phyloP scores from a whole-genome alignment of 2,329 filamentous ascomycete species.

The Colletotrichum abscissum region DNA sequence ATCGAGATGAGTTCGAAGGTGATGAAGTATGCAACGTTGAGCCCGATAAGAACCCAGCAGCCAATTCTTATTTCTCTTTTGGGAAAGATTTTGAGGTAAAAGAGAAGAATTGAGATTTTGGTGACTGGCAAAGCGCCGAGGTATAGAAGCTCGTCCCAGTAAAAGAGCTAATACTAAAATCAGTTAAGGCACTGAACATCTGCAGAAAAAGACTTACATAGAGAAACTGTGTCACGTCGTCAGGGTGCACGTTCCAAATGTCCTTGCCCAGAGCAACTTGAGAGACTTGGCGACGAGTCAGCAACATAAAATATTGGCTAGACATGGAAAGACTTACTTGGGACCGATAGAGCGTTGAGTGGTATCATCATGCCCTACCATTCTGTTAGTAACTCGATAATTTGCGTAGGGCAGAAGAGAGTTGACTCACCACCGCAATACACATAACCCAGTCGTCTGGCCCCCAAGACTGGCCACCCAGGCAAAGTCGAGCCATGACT shows the following conservation, averaged over 20 bases:
- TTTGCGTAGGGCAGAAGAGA: neutral
- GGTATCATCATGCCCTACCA: constrained; percentile 26
- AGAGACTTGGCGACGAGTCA: constrained; percentile 42
- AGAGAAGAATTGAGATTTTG: constrained; percentile 46
- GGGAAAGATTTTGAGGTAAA: constrained; percentile 47
- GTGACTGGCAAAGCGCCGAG: constrained; percentile 43
- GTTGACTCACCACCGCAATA: constrained; percentile 43
- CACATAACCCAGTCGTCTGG: constrained; percentile 54
- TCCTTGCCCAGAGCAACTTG: constrained; percentile 48
- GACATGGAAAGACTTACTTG: neutral
- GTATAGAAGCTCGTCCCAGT: constrained; percentile 45
- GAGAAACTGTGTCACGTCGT: constrained; percentile 43
- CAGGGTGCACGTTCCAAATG: constrained; percentile 47
- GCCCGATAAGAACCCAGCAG: constrained; percentile 39
- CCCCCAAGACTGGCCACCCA: constrained; percentile 44
- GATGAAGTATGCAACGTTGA: constrained; percentile 39
- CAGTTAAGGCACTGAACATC: accelerated
- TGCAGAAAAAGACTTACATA: constrained; percentile 37
- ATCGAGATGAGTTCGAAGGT: constrained; percentile 45
- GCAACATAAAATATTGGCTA: neutral
- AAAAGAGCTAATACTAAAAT: constrained; percentile 39
- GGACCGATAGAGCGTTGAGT: constrained; percentile 19
- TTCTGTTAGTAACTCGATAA: constrained; percentile 20
- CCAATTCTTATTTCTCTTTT: constrained; percentile 41
- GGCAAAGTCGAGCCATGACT: constrained; percentile 41